Conservation (phyloP, 257 asterid species). For the Penstemon eatonii region DNA sequence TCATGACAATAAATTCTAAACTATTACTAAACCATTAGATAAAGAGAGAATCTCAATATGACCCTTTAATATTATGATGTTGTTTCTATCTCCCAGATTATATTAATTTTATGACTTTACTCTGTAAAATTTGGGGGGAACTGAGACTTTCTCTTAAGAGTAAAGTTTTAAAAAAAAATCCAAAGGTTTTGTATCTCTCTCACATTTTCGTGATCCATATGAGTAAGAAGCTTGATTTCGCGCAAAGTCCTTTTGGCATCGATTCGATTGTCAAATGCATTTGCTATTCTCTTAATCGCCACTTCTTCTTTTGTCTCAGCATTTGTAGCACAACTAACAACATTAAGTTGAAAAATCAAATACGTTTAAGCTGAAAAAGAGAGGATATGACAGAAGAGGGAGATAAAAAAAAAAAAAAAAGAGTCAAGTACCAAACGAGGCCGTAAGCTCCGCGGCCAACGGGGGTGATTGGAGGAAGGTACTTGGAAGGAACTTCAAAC, state of each 20-base stretch:
- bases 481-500: constrained; percentile 67
- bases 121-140: too few species aligned
- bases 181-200: constrained; percentile 7
- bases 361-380: background rate
- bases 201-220: constrained; percentile 92
- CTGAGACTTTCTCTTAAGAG: too few species aligned
- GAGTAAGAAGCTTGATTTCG: constrained; percentile 85
- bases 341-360: constrained; percentile 7
- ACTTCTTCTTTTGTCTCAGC: constrained; percentile 73
- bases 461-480: constrained; percentile 70
- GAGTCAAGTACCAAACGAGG: constrained; percentile 62
- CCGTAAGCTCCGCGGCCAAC: constrained; percentile 91
- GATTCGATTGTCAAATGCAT: constrained; percentile 81
- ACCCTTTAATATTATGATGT: too few species aligned
- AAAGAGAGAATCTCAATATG: too few species aligned
- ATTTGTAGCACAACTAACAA: constrained; percentile 64
- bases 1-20: background rate
- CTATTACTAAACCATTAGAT: background rate
- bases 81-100: too few species aligned
- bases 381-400: background rate
- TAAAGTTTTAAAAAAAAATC: background rate
- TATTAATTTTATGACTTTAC: too few species aligned
- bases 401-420: background rate
- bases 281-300: constrained; percentile 87
- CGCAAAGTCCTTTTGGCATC: constrained; percentile 87